These are phyloP conservation scores for Lecanicillium sp. DNA, from an alignment of 2,329 filamentous ascomycete species.

Conservation along the genomic window DNA sequence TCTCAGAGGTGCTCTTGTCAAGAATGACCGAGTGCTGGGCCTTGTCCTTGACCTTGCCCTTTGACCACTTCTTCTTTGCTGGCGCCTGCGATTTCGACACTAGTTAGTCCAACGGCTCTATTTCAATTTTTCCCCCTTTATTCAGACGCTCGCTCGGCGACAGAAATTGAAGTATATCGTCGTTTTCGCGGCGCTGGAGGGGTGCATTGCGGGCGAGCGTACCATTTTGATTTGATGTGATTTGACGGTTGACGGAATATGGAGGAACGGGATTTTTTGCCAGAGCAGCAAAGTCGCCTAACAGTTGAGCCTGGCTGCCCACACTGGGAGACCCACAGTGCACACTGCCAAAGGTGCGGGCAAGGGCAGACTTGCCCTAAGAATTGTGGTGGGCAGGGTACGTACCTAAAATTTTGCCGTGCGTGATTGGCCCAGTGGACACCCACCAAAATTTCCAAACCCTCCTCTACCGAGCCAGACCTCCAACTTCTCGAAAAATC, in stretches of 20 bases:
- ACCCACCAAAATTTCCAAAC: slow-evolving; percentile 29
- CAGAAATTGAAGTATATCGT: slow-evolving; percentile 14
- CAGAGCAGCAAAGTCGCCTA: slow-evolving; percentile 20
- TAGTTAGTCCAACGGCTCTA: slow-evolving; percentile 4
- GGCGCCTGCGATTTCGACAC: slow-evolving; percentile 24
- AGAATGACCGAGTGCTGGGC: slow-evolving; percentile 98
- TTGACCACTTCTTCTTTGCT: slow-evolving; percentile 45
- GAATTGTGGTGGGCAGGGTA: slow-evolving; percentile 19
- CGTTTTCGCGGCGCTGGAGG: slow-evolving; percentile 4
- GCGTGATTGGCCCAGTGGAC: slow-evolving; percentile 26
- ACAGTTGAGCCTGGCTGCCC: slow-evolving; percentile 17
- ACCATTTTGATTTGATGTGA: slow-evolving; percentile 37
- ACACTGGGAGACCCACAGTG: slow-evolving; percentile 13
- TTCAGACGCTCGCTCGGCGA: neutral
- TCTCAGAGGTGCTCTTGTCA: slow-evolving; percentile 95
- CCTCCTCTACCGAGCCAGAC: slow-evolving; percentile 21
- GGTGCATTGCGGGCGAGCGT: slow-evolving; percentile 15
- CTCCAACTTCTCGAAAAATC: slow-evolving; percentile 26
- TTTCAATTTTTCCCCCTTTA: too few relatives aligned
- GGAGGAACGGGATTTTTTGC: slow-evolving; percentile 23
- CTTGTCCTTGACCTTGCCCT: slow-evolving; percentile 96
- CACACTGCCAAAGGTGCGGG: slow-evolving; percentile 4
- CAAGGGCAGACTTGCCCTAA: slow-evolving; percentile 36
- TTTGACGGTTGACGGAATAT: slow-evolving; percentile 29
- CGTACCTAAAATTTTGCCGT: slow-evolving; percentile 17